Percentiles rank a stretch among this genome's conserved stretches.
These are phyloP conservation scores for Cicer cuneatum DNA, from an alignment of 306 rosid species.

Conservation along the genomic window DNA sequence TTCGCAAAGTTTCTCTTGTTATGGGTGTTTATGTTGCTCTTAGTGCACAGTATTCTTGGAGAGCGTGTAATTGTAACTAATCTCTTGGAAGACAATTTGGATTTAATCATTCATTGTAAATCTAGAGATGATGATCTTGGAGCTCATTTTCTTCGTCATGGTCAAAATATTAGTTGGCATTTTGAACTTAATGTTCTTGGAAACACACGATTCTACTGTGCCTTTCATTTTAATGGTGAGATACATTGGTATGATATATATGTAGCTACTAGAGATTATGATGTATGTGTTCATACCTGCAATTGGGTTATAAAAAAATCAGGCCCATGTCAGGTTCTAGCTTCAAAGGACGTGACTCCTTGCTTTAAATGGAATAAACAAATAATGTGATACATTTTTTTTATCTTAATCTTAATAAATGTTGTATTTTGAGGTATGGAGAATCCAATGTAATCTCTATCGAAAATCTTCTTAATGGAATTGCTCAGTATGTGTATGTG, in stretches of 20 bases:
- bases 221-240: neutral
- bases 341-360: neutral
- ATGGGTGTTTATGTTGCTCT: neutral
- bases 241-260: slow-evolving; percentile 5
- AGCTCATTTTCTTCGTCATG: neutral
- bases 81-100: neutral
- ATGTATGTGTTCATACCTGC: neutral
- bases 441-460: no score
- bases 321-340: neutral
- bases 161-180: neutral
- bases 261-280: neutral
- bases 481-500: no score
- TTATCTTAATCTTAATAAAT: no score
- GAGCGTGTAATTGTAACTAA: neutral
- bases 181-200: neutral
- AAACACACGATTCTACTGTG: neutral
- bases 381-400: no score
- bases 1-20: neutral
- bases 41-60: neutral
- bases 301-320: neutral
- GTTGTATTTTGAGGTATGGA: no score
- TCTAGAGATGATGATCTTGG: slow-evolving; percentile 8
- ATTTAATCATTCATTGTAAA: slow-evolving; percentile 23
- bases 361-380: neutral
- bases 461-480: no score